Percentiles rank a stretch among this genome's conserved stretches.
Evolutionary conservation across 768 basidiomycete genomes (phyloP).

Genomic region (Trametes maxima): DNA sequence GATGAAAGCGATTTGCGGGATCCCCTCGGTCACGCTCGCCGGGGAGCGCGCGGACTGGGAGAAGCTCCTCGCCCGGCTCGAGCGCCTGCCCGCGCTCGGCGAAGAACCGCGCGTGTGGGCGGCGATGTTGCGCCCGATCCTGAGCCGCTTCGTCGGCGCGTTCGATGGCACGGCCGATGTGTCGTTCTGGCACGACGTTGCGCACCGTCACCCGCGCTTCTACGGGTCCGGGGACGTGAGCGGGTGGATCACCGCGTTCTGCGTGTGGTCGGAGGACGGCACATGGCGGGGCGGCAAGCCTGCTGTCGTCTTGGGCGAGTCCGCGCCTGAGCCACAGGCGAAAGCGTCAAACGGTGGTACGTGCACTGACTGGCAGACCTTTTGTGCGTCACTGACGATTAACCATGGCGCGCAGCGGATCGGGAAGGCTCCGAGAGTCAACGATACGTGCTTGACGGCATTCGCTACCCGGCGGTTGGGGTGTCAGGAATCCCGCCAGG

Average conservation of each 20-base stretch:
- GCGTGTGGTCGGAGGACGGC: constrained; percentile 7
- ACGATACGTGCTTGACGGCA: too few relatives aligned
- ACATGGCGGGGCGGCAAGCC: too few relatives aligned
- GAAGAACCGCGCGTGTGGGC: constrained; percentile 28
- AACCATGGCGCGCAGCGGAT: too few relatives aligned
- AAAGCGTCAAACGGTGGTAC: too few relatives aligned
- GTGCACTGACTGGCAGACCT: too few relatives aligned
- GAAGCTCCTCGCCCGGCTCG: constrained; percentile 22
- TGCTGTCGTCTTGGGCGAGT: too few relatives aligned
- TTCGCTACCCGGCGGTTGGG: too few relatives aligned
- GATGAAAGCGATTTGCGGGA: constrained; percentile 22
- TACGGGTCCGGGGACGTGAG: constrained; percentile 10
- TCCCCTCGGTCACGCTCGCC: constrained; percentile 32
- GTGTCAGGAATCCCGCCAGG: too few relatives aligned
- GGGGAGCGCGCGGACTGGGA: constrained; percentile 31
- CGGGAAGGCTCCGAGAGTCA: too few relatives aligned
- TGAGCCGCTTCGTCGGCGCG: constrained; percentile 31
- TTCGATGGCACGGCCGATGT: constrained; percentile 30
- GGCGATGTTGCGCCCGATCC: constrained; percentile 31
- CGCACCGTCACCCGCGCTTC: neutral
- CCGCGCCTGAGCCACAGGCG: too few relatives aligned
- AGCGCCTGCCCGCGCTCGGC: constrained; percentile 29
- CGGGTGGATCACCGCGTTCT: constrained; percentile 25
- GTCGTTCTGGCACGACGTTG: constrained; percentile 19
- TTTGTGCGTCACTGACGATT: too few relatives aligned